Evolutionary conservation across 2,329 filamentous ascomycete species (phyloP), one percentile per base, ranked within the genome.

Genomic region (Hypoxylon sp.): DNA sequence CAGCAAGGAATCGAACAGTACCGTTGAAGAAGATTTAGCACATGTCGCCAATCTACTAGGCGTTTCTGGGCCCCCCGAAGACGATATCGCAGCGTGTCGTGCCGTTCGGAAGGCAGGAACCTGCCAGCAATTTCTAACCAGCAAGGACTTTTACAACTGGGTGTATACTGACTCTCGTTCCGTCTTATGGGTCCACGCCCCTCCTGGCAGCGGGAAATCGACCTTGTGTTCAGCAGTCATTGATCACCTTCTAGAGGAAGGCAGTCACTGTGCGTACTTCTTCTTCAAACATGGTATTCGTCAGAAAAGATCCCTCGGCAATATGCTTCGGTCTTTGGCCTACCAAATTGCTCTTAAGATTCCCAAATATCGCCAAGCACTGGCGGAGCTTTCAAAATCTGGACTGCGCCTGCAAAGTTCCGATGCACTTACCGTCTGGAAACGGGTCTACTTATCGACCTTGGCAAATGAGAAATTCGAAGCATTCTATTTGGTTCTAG

Each of bases 251-350:
- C 52, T 51, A 5, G 32, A 71, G 30, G 32, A 48, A 44, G 61
- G 59, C 2, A 14, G 33, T 3, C 24, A n/a, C 8, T 70, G 70
- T 32, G 52, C 62, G 9, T 71, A 70, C 44, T 71, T 66, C 61
- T 71, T 65, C 24, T 51, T 71, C 6, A 30, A 57, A 36, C 65
- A 59, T 22, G 53, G 61, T 1, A 58, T 68, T 16, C 42, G 48
- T 7, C 56, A 56, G 32, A 72, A 71, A 38, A 52, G 64, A 3
- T 56, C 40, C 0, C 36, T 75, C 1, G 71, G 68, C 26, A 36
- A 60, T 7, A 45, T 76, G n/a, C 64, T 79, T 0, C 72, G 75
- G 2, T 75, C 74, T 1, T 32, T 79, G 28, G 75, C 76, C 1
- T 76, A 66, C 51, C 77, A 79, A 60, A 67, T 77, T 14, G 74